Conservation (phyloP, 306 rosid species). For the Alnus glutinosa region DNA sequence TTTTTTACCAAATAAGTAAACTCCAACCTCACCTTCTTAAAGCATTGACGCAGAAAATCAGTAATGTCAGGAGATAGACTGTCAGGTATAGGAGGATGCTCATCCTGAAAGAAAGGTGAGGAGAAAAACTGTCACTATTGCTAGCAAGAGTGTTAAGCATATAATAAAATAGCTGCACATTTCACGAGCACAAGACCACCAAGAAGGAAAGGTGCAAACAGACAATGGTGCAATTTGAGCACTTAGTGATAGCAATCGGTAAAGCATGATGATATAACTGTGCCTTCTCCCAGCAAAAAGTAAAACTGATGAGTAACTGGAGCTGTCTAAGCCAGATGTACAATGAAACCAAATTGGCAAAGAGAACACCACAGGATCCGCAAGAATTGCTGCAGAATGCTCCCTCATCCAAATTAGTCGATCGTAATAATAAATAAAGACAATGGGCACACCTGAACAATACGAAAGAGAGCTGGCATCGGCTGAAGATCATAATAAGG, state of each 20-base stretch:
- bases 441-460: slow-evolving; percentile 75
- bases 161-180: slow-evolving; percentile 13
- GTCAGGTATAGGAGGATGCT: slow-evolving; percentile 96
- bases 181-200: slow-evolving; percentile 2
- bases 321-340: neutral
- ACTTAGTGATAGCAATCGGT: neutral
- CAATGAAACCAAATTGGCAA: neutral
- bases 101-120: slow-evolving; percentile 64
- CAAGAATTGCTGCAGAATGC: slow-evolving; percentile 3
- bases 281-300: slow-evolving; percentile 18
- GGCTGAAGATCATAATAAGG: slow-evolving; percentile 99
- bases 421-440: neutral
- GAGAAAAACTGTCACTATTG: slow-evolving; percentile 1
- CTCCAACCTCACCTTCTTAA: slow-evolving; percentile 77
- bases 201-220: neutral
- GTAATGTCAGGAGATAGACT: slow-evolving; percentile 89
- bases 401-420: neutral
- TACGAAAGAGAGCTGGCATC: slow-evolving; percentile 98
- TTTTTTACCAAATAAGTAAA: slow-evolving; percentile 16
- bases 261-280: slow-evolving; percentile 14
- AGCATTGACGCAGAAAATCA: slow-evolving; percentile 95
- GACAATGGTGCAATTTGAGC: slow-evolving; percentile 19
- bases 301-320: neutral
- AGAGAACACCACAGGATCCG: neutral
- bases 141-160: slow-evolving; percentile 12